A percentile compares a stretch with the other conserved stretches of the same genome.
Conservation (phyloP, 805 yeast species). For the Yarrowia divulgata region DNA sequence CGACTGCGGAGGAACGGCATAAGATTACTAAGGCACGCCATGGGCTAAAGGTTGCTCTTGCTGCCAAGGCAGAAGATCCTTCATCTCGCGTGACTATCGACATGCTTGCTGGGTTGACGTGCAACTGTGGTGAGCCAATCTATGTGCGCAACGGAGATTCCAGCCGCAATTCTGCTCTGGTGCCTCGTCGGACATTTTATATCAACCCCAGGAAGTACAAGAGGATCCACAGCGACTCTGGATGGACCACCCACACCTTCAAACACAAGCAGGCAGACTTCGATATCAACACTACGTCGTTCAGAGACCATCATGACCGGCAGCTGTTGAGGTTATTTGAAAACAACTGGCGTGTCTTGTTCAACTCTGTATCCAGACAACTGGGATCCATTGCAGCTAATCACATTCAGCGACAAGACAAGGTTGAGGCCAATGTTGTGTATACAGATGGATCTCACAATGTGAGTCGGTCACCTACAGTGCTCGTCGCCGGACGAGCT, state of each 20-base stretch:
- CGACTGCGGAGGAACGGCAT: not conserved
- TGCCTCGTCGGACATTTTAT: not conserved
- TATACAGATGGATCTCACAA: slow-evolving; percentile 1
- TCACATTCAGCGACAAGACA: not conserved
- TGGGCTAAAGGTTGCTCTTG: not conserved
- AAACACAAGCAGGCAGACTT: not conserved
- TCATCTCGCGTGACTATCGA: not conserved
- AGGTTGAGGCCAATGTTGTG: not conserved
- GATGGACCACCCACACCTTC: not conserved
- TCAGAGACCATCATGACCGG: not conserved
- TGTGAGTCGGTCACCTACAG: not conserved
- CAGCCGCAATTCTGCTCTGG: not conserved
- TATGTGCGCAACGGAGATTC: not conserved
- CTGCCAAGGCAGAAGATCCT: not conserved
- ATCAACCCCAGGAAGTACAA: not conserved
- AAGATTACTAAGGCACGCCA: not conserved
- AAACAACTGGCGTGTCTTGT: not conserved
- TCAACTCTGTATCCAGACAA: not conserved
- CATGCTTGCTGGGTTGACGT: not conserved
- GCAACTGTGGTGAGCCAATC: slow-evolving; percentile 7
- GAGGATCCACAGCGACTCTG: not conserved
- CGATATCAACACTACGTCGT: not conserved
- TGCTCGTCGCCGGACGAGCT: not conserved
- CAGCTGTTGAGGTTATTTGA: not conserved
- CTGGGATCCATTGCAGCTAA: not conserved